phyloP scores from a whole-genome alignment of 352 stramenopile genomes.

The Phytophthora uliginosa region DNA sequence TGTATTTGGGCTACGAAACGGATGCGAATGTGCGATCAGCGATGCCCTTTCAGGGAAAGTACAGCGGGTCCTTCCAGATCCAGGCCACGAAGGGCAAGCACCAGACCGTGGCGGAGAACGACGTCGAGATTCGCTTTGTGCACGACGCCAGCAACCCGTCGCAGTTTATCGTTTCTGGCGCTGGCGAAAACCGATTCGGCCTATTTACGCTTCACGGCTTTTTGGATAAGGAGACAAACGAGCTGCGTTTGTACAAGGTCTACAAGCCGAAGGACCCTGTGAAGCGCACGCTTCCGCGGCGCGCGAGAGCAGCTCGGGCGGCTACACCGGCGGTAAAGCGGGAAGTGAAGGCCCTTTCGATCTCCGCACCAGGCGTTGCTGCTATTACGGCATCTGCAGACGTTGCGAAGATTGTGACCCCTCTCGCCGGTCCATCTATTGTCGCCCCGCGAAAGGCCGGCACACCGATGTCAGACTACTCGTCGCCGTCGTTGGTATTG shows the following conservation, averaged over 20 bases:
- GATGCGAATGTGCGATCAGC: slow-evolving; percentile 65
- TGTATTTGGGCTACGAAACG: slow-evolving; percentile 78
- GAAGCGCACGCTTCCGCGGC: slow-evolving; percentile 77
- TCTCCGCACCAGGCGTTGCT: slow-evolving; percentile 38
- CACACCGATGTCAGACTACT: slow-evolving; percentile 63
- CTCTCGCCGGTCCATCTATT: slow-evolving; percentile 36
- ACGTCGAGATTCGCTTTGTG: slow-evolving; percentile 86
- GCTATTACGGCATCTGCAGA: slow-evolving; percentile 29
- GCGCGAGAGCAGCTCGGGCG: slow-evolving; percentile 38
- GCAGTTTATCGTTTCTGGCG: slow-evolving; percentile 77
- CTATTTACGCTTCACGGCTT: slow-evolving; percentile 78
- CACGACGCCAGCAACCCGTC: slow-evolving; percentile 74
- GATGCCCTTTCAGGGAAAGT: slow-evolving; percentile 87
- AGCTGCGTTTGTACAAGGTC: slow-evolving; percentile 88
- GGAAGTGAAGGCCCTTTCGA: slow-evolving; percentile 46
- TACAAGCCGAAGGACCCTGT: slow-evolving; percentile 89
- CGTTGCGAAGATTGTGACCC: slow-evolving; percentile 33
- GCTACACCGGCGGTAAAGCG: slow-evolving; percentile 41
- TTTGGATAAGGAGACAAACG: slow-evolving; percentile 80
- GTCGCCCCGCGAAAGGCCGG: slow-evolving; percentile 45
- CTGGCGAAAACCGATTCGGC: slow-evolving; percentile 86
- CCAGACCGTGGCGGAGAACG: slow-evolving; percentile 82
- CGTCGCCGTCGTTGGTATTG: slow-evolving; percentile 57
- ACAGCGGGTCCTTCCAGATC: slow-evolving; percentile 90
- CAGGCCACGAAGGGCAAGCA: slow-evolving; percentile 87